Percentiles rank a stretch among this genome's conserved stretches.
Evolutionary conservation across 2,329 filamentous ascomycete genomes (phyloP).

Genomic region (Bisporella sp.): DNA sequence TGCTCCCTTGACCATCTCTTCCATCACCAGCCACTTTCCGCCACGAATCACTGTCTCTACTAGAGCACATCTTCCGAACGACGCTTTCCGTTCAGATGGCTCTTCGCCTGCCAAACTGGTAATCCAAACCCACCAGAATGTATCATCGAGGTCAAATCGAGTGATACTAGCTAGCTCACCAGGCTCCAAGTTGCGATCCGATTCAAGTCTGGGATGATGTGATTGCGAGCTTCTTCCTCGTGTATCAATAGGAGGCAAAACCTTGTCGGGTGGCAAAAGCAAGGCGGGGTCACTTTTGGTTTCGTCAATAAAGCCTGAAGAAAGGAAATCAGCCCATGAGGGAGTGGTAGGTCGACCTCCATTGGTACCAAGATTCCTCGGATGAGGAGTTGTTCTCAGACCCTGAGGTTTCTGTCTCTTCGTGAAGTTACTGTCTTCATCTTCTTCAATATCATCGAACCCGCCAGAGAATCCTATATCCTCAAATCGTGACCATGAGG

Average conservation of each 20-base stretch:
- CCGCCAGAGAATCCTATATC: conserved; percentile 83
- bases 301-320: conserved; percentile 81
- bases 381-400: conserved; percentile 59
- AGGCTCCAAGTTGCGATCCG: conserved; percentile 66
- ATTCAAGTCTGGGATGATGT: conserved; percentile 65
- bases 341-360: conserved; percentile 80
- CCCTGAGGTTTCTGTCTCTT: conserved; percentile 38
- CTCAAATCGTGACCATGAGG: conserved; percentile 95
- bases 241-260: conserved; percentile 75
- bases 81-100: conserved; percentile 75
- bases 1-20: conserved; percentile 93
- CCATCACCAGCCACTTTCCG: conserved; percentile 87
- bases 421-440: conserved; percentile 30
- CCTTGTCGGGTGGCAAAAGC: conserved; percentile 84
- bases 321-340: conserved; percentile 97
- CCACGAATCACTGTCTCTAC: conserved; percentile 78
- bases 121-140: conserved; percentile 99
- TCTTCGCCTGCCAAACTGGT: conserved; percentile 90
- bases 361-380: conserved; percentile 52
- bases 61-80: conserved; percentile 88
- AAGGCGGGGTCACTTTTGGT: conserved; percentile 56
- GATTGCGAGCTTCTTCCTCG: conserved; percentile 84
- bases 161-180: conserved; percentile 92
- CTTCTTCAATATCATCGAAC: conserved; percentile 63
- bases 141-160: conserved; percentile 79